phyloP scores from a whole-genome alignment of 306 rosid genomes.

The Ammopiptanthus mongolicus region DNA sequence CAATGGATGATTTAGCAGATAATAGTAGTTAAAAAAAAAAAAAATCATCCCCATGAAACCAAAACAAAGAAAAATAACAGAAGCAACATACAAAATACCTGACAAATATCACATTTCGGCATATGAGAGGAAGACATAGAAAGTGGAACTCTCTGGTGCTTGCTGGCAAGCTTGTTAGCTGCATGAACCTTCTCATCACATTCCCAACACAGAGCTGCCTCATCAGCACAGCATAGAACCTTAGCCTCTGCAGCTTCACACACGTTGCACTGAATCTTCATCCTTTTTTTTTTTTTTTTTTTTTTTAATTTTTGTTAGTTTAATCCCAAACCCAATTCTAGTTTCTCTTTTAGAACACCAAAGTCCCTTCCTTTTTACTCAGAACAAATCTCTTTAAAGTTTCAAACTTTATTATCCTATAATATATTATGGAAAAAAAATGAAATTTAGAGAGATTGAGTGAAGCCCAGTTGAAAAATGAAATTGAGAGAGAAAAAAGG shows the following conservation, averaged over 20 bases:
- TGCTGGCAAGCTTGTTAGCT: slow-evolving; percentile 89
- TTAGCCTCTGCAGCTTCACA: slow-evolving; percentile 87
- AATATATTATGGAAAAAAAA: not conserved
- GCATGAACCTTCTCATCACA: slow-evolving; percentile 93
- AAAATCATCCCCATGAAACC: not conserved
- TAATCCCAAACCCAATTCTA: not conserved
- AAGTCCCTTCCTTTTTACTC: not conserved
- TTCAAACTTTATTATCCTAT: not conserved
- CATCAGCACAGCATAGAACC: slow-evolving; percentile 94
- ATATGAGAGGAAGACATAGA: slow-evolving; percentile 59
- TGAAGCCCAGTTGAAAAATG: not conserved
- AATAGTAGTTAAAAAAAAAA: not conserved
- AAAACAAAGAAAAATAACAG: not conserved
- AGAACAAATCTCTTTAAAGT: not conserved
- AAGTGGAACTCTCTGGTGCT: slow-evolving; percentile 86
- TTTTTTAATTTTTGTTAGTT: not conserved
- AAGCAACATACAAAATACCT: slow-evolving; percentile 33
- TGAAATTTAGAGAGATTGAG: not conserved
- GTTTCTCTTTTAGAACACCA: not conserved
- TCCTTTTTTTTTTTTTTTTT: not conserved
- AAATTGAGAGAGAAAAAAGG: not conserved
- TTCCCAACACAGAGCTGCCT: slow-evolving; percentile 89
- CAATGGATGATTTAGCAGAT: not conserved
- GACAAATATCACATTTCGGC: slow-evolving; percentile 96
- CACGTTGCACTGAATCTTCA: slow-evolving; percentile 98